Evolutionary conservation across 2,329 filamentous ascomycete genomes (phyloP), one percentile per base, ranked within the genome.

Genomic region (Aspergillus novoparasiticus): DNA sequence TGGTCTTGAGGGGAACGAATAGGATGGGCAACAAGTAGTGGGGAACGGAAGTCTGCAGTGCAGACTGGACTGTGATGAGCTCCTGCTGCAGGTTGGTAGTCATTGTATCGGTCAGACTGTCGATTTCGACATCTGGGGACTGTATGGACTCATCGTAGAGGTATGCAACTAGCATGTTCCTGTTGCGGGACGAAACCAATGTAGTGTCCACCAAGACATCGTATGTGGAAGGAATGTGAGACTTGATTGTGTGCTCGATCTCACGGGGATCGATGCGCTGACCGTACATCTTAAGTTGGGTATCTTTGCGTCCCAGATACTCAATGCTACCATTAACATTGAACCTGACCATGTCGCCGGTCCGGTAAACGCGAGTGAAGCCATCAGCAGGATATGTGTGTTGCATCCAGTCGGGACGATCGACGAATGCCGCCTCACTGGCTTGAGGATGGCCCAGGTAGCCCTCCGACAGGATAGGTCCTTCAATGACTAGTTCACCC

Each of bases 251-350:
- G 12, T 48, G 45, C 45, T 48, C 45, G 14, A 82, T 82, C 70
- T 81, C 83, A 48, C 77, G 81, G 41, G 87, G 81, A 75, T 88
- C 90, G 62, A 89, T 85, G 54, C 88, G 80, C 68, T 86, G 88
- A 19, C 90, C 90, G 6, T 83, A 80, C 10, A 90, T 73, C 73
- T 91, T 90, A 63, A 89, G 84, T 71, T 88, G 88, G 48, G 83
- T 83, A 66, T 90, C 88, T 68, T 86, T 88, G 51, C 89, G 82
- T 5, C 87, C 87, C 30, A 88, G 67, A 58, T 73, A 75, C 41
- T 73, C 68, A 8, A 77, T 60, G 3, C 73, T 75, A 1, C 78
- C 78, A 63, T 79, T 71, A 1, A 71, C 58, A 50, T 72, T 73
- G 58, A 76, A 76, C 30, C 70, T 67, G 43, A 69, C 73, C 8